These are phyloP conservation scores for Sporothrix dimorphospora DNA, from an alignment of 2,329 filamentous ascomycete species.

Conservation along the genomic window DNA sequence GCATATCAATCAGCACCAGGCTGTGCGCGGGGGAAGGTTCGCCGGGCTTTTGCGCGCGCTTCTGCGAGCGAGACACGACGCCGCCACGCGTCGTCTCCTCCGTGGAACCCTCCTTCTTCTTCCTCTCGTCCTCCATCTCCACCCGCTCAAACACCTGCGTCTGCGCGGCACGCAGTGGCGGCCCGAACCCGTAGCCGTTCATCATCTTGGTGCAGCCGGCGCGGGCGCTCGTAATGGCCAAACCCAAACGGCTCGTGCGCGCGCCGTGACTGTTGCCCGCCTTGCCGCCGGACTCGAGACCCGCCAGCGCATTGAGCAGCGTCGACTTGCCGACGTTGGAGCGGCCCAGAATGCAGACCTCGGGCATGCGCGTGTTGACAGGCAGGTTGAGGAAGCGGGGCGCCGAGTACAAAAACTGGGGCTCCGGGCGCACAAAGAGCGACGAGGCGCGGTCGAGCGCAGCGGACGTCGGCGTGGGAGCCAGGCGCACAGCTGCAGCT, in stretches of 20 bases:
- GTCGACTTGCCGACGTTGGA: slow-evolving; percentile 91
- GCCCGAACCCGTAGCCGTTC: slow-evolving; percentile 60
- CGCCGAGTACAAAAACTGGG: slow-evolving; percentile 54
- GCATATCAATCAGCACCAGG: slow-evolving; percentile 48
- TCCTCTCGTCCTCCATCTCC: slow-evolving; percentile 21
- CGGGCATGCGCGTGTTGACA: slow-evolving; percentile 56
- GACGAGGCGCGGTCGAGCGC: slow-evolving; percentile 36
- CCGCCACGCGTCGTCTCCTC: slow-evolving; percentile 12
- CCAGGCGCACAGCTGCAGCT: slow-evolving; percentile 21
- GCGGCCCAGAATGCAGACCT: slow-evolving; percentile 79
- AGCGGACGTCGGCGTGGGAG: slow-evolving; percentile 28
- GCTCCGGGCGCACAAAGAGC: slow-evolving; percentile 37
- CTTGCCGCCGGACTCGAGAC: slow-evolving; percentile 39
- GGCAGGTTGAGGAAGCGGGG: slow-evolving; percentile 53
- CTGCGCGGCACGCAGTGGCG: slow-evolving; percentile 37
- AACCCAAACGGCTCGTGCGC: slow-evolving; percentile 48
- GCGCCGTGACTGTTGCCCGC: slow-evolving; percentile 40
- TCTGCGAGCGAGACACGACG: slow-evolving; percentile 32
- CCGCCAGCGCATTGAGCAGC: slow-evolving; percentile 79
- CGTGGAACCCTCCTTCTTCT: background rate
- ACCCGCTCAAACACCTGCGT: slow-evolving; percentile 33
- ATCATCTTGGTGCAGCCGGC: slow-evolving; percentile 59
- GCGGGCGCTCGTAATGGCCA: slow-evolving; percentile 54
- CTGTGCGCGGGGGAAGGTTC: slow-evolving; percentile 51
- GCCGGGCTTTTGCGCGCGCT: slow-evolving; percentile 30